A percentile compares a stretch with the other conserved stretches of the same genome.
phyloP scores from a whole-genome alignment of 805 yeast species.

The Candida gorgasii region DNA sequence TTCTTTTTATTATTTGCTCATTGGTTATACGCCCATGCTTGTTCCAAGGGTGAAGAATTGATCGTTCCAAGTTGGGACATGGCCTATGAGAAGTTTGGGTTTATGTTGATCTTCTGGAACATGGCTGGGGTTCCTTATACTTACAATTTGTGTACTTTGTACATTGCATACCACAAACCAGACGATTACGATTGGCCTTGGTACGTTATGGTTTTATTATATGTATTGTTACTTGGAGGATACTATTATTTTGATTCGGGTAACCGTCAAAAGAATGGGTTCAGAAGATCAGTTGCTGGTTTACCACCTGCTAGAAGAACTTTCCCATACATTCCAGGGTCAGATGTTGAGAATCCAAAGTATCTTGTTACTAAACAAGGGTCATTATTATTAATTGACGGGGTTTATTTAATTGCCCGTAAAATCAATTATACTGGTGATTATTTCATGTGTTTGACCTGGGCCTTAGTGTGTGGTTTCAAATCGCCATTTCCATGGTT shows the following conservation, averaged over 20 bases:
- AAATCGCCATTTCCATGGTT: constrained; percentile 92
- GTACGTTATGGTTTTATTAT: constrained; percentile 56
- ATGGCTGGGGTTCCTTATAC: constrained; percentile 99
- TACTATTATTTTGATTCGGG: constrained; percentile 94
- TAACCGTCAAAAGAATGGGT: constrained; percentile 92
- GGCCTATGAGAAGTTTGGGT: constrained; percentile 99
- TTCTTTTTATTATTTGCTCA: constrained; percentile 76
- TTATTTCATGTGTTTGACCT: constrained; percentile 79
- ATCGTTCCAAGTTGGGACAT: constrained; percentile 99
- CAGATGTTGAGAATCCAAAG: constrained; percentile 77
- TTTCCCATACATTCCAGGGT: constrained; percentile 91
- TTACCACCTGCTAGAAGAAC: constrained; percentile 75
- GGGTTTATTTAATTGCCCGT: constrained; percentile 93
- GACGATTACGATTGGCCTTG: constrained; percentile 75
- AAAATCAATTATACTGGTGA: constrained; percentile 96
- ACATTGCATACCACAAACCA: constrained; percentile 80
- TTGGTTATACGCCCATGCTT: constrained; percentile 94
- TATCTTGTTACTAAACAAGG: constrained; percentile 87
- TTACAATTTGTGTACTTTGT: constrained; percentile 91
- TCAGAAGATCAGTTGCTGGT: constrained; percentile 83
- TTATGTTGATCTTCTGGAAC: constrained; percentile 98
- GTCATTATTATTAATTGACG: constrained; percentile 80
- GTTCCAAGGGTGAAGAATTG: constrained; percentile 96
- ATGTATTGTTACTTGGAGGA: constrained; percentile 59
- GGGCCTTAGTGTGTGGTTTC: constrained; percentile 93